phyloP scores from a whole-genome alignment of 352 stramenopile species.

The Aphanomyces cochlioides region DNA sequence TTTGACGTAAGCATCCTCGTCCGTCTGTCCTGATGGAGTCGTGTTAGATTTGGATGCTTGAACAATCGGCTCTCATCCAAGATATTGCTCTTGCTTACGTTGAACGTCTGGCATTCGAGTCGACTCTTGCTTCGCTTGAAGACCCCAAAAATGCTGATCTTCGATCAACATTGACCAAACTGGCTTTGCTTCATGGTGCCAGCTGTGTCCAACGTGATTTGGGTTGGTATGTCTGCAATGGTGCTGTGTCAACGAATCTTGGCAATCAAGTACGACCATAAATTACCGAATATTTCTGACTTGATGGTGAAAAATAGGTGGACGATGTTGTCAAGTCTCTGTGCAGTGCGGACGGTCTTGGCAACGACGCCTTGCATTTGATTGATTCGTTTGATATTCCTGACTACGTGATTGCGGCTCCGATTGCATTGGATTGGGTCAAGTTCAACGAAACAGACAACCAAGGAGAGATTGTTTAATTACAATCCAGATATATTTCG shows the following conservation, averaged over 20 bases:
- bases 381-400: constrained; percentile 28
- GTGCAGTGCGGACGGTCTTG: constrained; percentile 22
- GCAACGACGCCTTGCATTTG: constrained; percentile 26
- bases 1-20: constrained; percentile 14
- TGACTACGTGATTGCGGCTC: constrained; percentile 27
- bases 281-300: neutral
- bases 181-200: constrained; percentile 23
- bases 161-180: constrained; percentile 19
- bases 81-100: constrained; percentile 27
- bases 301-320: neutral
- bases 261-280: constrained; percentile 18
- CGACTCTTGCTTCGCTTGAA: constrained; percentile 12
- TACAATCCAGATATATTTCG: neutral
- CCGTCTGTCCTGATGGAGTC: neutral
- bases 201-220: constrained; percentile 26
- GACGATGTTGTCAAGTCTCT: constrained; percentile 22
- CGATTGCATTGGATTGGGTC: constrained; percentile 29
- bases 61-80: constrained; percentile 18
- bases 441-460: constrained; percentile 31
- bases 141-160: constrained; percentile 20
- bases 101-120: constrained; percentile 24
- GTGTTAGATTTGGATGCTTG: constrained; percentile 25
- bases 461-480: constrained; percentile 29
- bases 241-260: constrained; percentile 12
- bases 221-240: constrained; percentile 29